Percentiles rank a stretch among this genome's conserved stretches.
Conservation (phyloP, 139 green algal genomes). For the Haematococcus sp. region DNA sequence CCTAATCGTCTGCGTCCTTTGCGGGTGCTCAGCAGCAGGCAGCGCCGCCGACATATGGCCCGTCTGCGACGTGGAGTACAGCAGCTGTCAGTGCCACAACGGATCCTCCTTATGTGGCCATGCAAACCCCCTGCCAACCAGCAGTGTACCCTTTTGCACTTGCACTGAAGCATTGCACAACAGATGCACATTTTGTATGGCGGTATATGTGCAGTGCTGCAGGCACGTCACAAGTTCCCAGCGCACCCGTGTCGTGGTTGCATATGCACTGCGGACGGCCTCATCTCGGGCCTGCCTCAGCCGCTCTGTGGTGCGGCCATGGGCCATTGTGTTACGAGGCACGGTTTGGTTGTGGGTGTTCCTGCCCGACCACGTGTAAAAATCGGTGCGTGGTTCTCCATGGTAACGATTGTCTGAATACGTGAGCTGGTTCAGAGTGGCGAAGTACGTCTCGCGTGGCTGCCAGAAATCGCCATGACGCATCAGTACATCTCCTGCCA, state of each 20-base stretch:
- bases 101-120: no score
- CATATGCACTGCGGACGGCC: not conserved
- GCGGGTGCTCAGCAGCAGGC: not conserved
- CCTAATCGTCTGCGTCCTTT: not conserved
- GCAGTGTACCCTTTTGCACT: no score
- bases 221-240: not conserved
- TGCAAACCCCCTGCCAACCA: no score
- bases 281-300: not conserved
- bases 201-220: no score
- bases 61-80: not conserved
- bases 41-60: not conserved
- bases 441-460: not conserved
- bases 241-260: not conserved
- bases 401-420: not conserved
- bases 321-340: not conserved
- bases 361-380: not conserved
- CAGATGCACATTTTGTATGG: no score
- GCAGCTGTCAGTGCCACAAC: no score
- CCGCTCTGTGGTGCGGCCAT: not conserved
- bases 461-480: constrained; percentile 2
- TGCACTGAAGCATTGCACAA: no score
- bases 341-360: constrained; percentile 5
- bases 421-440: constrained; percentile 7
- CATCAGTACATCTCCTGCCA: constrained; percentile 2
- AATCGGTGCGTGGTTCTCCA: not conserved